Evolutionary conservation across 164 flowering plant genomes (phyloP).

Genomic region (Saururus chinensis): DNA sequence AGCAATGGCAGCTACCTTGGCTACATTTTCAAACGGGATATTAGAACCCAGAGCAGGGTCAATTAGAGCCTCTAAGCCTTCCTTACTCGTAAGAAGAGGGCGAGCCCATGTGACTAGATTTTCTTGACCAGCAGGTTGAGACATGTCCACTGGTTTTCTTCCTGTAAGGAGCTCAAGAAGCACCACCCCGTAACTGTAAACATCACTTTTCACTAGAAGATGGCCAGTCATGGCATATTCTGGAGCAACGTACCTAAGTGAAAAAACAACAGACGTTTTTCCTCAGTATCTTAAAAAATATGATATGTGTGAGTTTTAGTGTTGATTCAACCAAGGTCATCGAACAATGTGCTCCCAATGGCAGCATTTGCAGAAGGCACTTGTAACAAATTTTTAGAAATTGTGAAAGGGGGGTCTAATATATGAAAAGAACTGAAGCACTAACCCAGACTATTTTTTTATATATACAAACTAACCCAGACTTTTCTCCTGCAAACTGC

Average conservation of each 20-base stretch:
- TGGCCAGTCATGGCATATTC: conserved; percentile 99
- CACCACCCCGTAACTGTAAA: conserved; percentile 94
- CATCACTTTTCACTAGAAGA: conserved; percentile 96
- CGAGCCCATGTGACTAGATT: conserved; percentile 88
- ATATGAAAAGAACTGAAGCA: too few species aligned
- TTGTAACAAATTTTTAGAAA: too few species aligned
- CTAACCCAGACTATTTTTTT: too few species aligned
- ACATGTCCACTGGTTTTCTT: conserved; percentile 90
- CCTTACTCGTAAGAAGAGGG: conserved; percentile 69
- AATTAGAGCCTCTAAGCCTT: conserved; percentile 48
- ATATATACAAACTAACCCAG: too few species aligned
- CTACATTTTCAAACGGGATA: conserved; percentile 52
- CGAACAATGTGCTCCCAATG: too few species aligned
- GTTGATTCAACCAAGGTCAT: too few species aligned
- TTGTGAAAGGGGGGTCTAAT: too few species aligned
- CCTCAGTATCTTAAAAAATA: not conserved
- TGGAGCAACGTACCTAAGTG: conserved; percentile 68
- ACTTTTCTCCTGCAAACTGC: too few species aligned
- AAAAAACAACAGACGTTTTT: not conserved
- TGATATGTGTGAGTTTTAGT: too few species aligned
- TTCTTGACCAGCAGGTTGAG: conserved; percentile 78
- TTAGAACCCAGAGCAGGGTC: conserved; percentile 58
- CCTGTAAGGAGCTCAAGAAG: conserved; percentile 92
- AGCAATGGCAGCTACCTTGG: conserved; percentile 94
- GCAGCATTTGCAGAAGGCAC: too few species aligned